phyloP scores from a whole-genome alignment of 2,329 filamentous ascomycete genomes.

The Sclerotinia trifoliorum region DNA sequence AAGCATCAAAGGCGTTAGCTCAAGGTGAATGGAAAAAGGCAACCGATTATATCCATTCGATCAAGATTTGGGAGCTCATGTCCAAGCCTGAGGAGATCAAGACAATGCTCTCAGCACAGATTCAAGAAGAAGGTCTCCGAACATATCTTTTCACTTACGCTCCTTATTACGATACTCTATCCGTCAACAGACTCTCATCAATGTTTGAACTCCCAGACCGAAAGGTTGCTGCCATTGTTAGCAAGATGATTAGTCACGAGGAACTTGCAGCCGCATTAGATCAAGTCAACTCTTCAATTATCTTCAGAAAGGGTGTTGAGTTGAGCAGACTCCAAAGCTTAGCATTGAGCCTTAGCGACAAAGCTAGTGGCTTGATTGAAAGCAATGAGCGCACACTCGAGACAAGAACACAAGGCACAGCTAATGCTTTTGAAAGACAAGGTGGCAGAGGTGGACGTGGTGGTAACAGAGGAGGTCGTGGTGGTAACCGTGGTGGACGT shows the following conservation, averaged over 20 bases:
- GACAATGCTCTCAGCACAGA: conserved; percentile 94
- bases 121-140: conserved; percentile 95
- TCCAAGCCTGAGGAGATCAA: conserved; percentile 91
- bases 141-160: conserved; percentile 99
- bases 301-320: conserved; percentile 99
- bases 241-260: conserved; percentile 99
- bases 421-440: conserved; percentile 93
- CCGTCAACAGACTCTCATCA: conserved; percentile 75
- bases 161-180: conserved; percentile 96
- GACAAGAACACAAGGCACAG: conserved; percentile 92
- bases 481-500: conserved; percentile 59
- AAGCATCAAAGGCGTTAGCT: conserved; percentile 93
- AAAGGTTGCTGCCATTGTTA: conserved; percentile 93
- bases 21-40: conserved; percentile 99
- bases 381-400: conserved; percentile 96
- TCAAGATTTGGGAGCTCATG: conserved; percentile 99
- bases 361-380: conserved; percentile 94
- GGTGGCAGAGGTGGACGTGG: conserved; percentile 72
- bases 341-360: conserved; percentile 90
- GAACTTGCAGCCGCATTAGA: conserved; percentile 94
- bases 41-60: conserved; percentile 87
- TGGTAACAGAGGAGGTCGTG: conserved; percentile 63
- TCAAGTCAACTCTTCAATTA: conserved; percentile 94
- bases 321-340: conserved; percentile 93
- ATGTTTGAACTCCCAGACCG: conserved; percentile 94